Percentiles rank a stretch among this genome's conserved stretches.
These are phyloP conservation scores for Gymnopilus junonius DNA, from an alignment of 768 basidiomycete genomes.

Conservation along the genomic window DNA sequence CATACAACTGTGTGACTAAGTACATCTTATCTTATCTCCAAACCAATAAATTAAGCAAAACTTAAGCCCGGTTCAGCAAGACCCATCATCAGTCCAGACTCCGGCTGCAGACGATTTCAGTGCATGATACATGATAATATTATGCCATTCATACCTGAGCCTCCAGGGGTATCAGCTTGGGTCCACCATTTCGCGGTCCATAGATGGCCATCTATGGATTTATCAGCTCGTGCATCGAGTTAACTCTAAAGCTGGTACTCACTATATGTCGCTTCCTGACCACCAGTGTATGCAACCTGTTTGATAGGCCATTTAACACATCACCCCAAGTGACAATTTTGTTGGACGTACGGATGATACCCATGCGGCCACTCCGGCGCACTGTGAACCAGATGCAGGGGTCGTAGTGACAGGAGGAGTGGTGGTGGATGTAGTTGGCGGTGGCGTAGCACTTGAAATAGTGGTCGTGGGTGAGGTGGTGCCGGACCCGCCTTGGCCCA, in stretches of 20 bases:
- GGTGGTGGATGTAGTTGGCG: conserved; percentile 25
- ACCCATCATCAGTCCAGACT: conserved; percentile 56
- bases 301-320: not conserved
- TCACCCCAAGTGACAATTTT: not conserved
- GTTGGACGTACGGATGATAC: conserved; percentile 35
- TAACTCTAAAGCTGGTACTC: conserved; percentile 15
- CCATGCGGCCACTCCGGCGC: conserved; percentile 55
- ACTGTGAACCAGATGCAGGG: conserved; percentile 31
- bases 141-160: conserved; percentile 38
- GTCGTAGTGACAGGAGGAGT: conserved; percentile 27
- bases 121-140: not conserved
- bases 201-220: conserved; percentile 45
- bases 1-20: not conserved
- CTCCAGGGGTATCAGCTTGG: conserved; percentile 58
- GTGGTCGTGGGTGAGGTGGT: conserved; percentile 24
- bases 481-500: conserved; percentile 40
- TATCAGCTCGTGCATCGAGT: not conserved
- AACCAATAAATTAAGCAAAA: not conserved
- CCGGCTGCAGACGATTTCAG: conserved; percentile 39
- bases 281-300: conserved; percentile 50
- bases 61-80: conserved; percentile 39
- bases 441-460: conserved; percentile 26
- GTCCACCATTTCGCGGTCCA: conserved; percentile 74
- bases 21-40: conserved; percentile 4
- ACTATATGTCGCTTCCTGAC: conserved; percentile 51